Percentiles rank a stretch among this genome's conserved stretches.
These are phyloP conservation scores for Colletotrichum sublineola DNA, from an alignment of 2,329 filamentous ascomycete species.

Conservation along the genomic window DNA sequence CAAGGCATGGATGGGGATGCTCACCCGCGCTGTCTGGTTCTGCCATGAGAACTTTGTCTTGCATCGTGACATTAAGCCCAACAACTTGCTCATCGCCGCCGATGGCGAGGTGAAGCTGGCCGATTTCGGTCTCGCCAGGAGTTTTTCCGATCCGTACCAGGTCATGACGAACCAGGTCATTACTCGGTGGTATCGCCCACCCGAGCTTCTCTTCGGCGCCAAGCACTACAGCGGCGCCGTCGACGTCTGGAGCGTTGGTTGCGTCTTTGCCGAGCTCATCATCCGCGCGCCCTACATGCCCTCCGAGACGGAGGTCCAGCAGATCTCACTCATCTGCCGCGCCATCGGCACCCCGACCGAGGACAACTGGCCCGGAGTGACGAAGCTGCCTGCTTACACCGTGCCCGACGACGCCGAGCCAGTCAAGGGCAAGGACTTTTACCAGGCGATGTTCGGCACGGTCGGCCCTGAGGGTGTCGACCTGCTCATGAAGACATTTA, in stretches of 20 bases:
- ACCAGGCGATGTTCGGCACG: constrained; percentile 81
- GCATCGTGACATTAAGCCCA: constrained; percentile 98
- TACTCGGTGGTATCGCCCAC: constrained; percentile 95
- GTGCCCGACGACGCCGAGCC: constrained; percentile 71
- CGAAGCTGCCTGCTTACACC: constrained; percentile 84
- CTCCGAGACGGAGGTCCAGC: constrained; percentile 86
- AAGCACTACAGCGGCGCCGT: constrained; percentile 91
- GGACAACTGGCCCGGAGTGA: constrained; percentile 95
- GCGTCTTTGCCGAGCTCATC: constrained; percentile 93
- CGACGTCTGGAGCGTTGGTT: constrained; percentile 93
- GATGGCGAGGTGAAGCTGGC: constrained; percentile 95
- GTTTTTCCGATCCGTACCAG: constrained; percentile 88
- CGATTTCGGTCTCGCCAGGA: constrained; percentile 94
- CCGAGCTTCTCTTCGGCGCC: constrained; percentile 92
- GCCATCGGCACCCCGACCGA: constrained; percentile 92
- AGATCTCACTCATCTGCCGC: constrained; percentile 86
- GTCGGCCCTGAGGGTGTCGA: constrained; percentile 88
- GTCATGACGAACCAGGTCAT: constrained; percentile 96
- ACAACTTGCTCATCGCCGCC: constrained; percentile 94
- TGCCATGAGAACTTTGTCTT: constrained; percentile 95
- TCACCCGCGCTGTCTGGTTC: constrained; percentile 93
- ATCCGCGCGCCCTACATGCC: constrained; percentile 86
- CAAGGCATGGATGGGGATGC: constrained; percentile 99
- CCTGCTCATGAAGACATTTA: constrained; percentile 86
- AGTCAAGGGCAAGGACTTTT: constrained; percentile 77